phyloP scores from a whole-genome alignment of 1,139 yeast species.

The Arxiozyma bovina region DNA sequence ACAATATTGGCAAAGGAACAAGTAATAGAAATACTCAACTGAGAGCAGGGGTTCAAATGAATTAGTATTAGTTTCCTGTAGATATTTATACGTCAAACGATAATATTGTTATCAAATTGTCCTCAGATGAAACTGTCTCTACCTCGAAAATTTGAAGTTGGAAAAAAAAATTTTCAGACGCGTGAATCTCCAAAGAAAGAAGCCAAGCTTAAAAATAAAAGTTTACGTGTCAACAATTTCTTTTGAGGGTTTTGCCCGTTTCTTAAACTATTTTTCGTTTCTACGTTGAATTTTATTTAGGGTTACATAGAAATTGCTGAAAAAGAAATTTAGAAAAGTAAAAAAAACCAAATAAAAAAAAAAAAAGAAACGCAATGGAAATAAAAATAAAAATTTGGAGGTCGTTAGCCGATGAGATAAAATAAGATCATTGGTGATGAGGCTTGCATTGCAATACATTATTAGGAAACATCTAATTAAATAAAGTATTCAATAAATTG shows the following conservation, averaged over 20 bases:
- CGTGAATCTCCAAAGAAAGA: not conserved
- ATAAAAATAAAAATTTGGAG: not conserved
- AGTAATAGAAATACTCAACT: no score
- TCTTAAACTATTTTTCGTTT: not conserved
- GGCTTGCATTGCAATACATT: not conserved
- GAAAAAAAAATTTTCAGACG: not conserved
- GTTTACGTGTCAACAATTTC: constrained; percentile 1
- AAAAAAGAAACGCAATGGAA: not conserved
- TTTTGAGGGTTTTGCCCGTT: not conserved
- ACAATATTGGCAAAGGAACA: not conserved
- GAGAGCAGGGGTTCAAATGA: not conserved
- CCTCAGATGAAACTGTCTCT: not conserved
- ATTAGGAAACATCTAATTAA: not conserved
- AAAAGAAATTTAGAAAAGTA: no score
- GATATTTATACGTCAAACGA: not conserved
- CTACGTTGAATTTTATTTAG: not conserved
- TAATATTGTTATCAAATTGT: not conserved
- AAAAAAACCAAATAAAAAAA: not conserved
- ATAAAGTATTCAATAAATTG: not conserved
- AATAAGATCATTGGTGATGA: not conserved
- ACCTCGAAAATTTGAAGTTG: not conserved
- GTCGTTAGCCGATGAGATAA: not conserved
- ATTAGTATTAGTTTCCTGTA: not conserved
- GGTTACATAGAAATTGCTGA: not conserved
- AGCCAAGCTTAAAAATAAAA: not conserved